These are phyloP conservation scores for Thalassiosira delicatula DNA, from an alignment of 352 stramenopile genomes.

Conservation along the genomic window DNA sequence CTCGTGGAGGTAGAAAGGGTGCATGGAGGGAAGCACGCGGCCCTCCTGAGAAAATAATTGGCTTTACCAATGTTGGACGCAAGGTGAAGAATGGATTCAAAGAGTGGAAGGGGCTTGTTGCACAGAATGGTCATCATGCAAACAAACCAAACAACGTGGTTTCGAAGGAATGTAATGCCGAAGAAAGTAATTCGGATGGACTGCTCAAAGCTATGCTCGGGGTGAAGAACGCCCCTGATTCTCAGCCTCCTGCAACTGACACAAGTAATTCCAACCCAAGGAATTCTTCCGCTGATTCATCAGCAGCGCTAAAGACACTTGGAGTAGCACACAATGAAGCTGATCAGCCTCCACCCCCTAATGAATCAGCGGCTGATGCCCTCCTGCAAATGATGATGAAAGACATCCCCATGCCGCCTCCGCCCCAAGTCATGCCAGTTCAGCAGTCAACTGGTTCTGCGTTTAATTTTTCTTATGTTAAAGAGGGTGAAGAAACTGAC, in stretches of 20 bases:
- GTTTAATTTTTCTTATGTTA: constrained; percentile 85
- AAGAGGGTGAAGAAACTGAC: constrained; percentile 80
- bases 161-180: constrained; percentile 24
- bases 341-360: constrained; percentile 8
- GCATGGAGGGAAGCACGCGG: constrained; percentile 72
- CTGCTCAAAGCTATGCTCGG: constrained; percentile 78
- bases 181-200: constrained; percentile 47
- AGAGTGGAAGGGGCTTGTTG: constrained; percentile 71
- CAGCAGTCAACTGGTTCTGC: constrained; percentile 29
- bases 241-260: constrained; percentile 7
- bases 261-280: neutral
- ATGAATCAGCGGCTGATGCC: constrained; percentile 61
- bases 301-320: constrained; percentile 65
- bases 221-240: constrained; percentile 38
- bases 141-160: constrained; percentile 26
- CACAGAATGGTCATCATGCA: constrained; percentile 23
- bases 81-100: constrained; percentile 69
- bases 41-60: constrained; percentile 71
- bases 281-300: constrained; percentile 4
- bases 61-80: constrained; percentile 66
- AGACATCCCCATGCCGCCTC: constrained; percentile 30
- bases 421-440: constrained; percentile 25
- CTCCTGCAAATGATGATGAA: constrained; percentile 76
- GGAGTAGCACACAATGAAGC: constrained; percentile 43
- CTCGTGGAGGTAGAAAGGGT: constrained; percentile 63